Conservation (phyloP, 1,284 basidiomycete genomes). For the Kwoniella shivajii region DNA sequence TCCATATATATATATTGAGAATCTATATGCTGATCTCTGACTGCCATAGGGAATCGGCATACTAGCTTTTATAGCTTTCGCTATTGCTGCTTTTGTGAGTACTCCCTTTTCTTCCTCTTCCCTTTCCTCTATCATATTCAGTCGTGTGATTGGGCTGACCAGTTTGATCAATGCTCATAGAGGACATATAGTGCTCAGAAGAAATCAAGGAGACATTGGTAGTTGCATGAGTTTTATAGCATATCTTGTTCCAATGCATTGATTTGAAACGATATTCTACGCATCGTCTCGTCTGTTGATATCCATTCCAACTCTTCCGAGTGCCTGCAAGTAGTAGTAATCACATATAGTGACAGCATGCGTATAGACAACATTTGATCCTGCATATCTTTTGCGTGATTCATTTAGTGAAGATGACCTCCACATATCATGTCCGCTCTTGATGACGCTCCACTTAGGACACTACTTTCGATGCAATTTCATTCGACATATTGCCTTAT, state of each 20-base stretch:
- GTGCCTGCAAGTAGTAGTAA: too few relatives aligned
- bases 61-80: conserved; percentile 51
- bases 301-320: too few relatives aligned
- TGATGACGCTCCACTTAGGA: too few relatives aligned
- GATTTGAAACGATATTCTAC: too few relatives aligned
- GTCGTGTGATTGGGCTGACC: conserved; percentile 5
- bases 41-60: conserved; percentile 41
- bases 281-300: background rate
- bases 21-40: background rate
- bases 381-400: too few relatives aligned
- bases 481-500: too few relatives aligned
- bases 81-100: conserved; percentile 52
- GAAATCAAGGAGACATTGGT: conserved; percentile 40
- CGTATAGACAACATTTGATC: too few relatives aligned
- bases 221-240: background rate
- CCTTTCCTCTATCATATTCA: too few relatives aligned
- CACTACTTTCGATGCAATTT: too few relatives aligned
- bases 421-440: background rate
- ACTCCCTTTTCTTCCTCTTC: background rate
- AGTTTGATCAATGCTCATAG: conserved; percentile 19
- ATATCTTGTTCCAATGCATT: conserved; percentile 10
- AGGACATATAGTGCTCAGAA: conserved; percentile 52
- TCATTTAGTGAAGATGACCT: too few relatives aligned
- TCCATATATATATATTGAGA: background rate
- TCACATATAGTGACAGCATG: too few relatives aligned